phyloP scores from a whole-genome alignment of 2,329 filamentous ascomycete genomes.

The Colletotrichum destructivum region DNA sequence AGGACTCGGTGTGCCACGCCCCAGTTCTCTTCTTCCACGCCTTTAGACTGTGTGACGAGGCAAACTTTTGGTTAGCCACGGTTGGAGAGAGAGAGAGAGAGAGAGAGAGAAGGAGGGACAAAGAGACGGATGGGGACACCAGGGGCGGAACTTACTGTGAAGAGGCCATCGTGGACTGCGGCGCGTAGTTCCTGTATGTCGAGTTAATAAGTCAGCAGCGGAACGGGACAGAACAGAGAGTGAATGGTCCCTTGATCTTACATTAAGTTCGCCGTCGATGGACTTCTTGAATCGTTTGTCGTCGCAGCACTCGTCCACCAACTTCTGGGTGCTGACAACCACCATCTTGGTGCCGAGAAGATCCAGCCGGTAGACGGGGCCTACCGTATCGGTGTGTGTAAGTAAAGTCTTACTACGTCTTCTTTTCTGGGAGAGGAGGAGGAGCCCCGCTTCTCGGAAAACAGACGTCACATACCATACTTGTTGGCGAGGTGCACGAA shows the following conservation, averaged over 20 bases:
- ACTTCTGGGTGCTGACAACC: constrained; percentile 66
- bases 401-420: background rate
- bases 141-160: constrained; percentile 35
- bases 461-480: constrained; percentile 67
- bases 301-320: constrained; percentile 76
- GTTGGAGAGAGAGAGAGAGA: too few relatives aligned
- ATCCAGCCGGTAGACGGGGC: constrained; percentile 71
- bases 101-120: too few relatives aligned
- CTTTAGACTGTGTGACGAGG: background rate
- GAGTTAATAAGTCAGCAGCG: too few relatives aligned
- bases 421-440: too few relatives aligned
- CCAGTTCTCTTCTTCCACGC: constrained; percentile 42
- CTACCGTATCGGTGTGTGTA: constrained; percentile 50
- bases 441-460: background rate
- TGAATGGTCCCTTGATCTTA: background rate
- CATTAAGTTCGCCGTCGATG: constrained; percentile 61
- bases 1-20: constrained; percentile 75
- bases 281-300: constrained; percentile 76
- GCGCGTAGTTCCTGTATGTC: constrained; percentile 66
- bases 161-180: constrained; percentile 60
- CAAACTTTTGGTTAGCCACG: accelerated
- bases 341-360: constrained; percentile 63
- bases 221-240: accelerated
- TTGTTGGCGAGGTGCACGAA: constrained; percentile 72
- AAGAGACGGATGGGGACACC: background rate